Base-by-base conservation (phyloP, 192 early-diverging fungal species). In the Phlyctochytrium bullatum region DNA sequence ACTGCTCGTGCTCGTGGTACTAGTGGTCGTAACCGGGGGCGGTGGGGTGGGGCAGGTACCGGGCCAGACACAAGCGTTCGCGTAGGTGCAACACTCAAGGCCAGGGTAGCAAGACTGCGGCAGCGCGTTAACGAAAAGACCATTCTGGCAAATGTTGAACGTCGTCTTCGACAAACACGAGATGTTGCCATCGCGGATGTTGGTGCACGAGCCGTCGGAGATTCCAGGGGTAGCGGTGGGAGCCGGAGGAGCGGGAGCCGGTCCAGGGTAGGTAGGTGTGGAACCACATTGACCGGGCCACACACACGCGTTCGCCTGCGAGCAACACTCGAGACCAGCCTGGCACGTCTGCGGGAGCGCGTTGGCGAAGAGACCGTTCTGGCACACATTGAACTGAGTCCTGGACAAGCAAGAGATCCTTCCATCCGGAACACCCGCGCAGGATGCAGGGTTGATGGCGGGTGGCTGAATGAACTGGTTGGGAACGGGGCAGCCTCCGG, bases 401-500 rank as follows among this genome's bases (percentile, higher is more conserved):
- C 33, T 20, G 51, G 61, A 28, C 33, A 69, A n/a, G 33, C 67
- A 69, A 36, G 61, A 50, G 27, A 62, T 61, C 10, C 25, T 20
- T 4, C 61, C 61, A 28, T 69, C 50, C 10, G 56, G n/a, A 17
- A 36, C 51, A n/a, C 58, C 58, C 2, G 40, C 58, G 36, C 66
- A 68, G 32, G 66, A 61, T 3, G 54, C 36, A 6, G 52, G 47
- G 65, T 66, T n/a, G n/a, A n/a, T n/a, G n/a, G n/a, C n/a, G n/a
- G n/a, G n/a, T n/a, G n/a, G n/a, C n/a, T n/a, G n/a, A n/a, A n/a
- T n/a, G n/a, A n/a, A n/a, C n/a, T n/a, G n/a, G n/a, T n/a, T n/a
- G n/a, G n/a, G n/a, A 47, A 47, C 40, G 20, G 54, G 54, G 54
- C 54, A 57, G 54, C 12, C 10, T 14, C 54, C 54, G 27, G 54